Evolutionary conservation across 2,329 filamentous ascomycete species (phyloP), one percentile per base, ranked within the genome.

Genomic region (Endocalyx cinctus): DNA sequence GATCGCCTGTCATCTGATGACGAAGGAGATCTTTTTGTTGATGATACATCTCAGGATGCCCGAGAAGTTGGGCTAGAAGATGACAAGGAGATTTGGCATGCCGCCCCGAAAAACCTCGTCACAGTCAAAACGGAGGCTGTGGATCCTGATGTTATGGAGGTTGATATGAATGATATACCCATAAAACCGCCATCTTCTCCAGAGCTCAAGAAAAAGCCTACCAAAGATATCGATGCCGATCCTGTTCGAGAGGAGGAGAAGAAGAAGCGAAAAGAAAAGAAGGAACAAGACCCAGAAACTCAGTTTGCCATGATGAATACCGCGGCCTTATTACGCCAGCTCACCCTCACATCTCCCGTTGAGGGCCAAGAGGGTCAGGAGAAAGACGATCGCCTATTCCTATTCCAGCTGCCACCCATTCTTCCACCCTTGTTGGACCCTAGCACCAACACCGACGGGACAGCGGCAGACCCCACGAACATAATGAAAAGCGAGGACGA

Each of bases 371-470:
- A 44, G 27, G 41, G 29, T 10, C 46, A 48, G 27, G 35, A 37
- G 15, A 57, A 53, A 27, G 74, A 79, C 28, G 76, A 77, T 15
- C 67, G 74, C 23, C 55, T 81, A 33, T 81, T 79, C 41, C 63
- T 82, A 31, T 82, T 82, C 58, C 78, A 82, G 46, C 74, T 82
- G 44, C 78, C 78, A 25, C 76, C 76, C 5, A 60, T 80, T 4
- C 64, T 82, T 10, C 77, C 78, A 6, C 70, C 74, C 1, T 59
- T 82, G n/a, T 36, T 28, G n/a, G 52, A 43, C n/a, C 32, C 37
- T 7, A 33, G 41, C 5, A 36, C 39, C 7, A 31, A 31, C 39
- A 61, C 20, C 11, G 38, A 41, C 26, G 40, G 27, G 8, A 23
- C 20, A 31, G 44, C 43, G 25, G 28, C 27, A 37, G 46, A 32